phyloP scores from a whole-genome alignment of 2,329 filamentous ascomycete genomes.

The Penicillium sp. region DNA sequence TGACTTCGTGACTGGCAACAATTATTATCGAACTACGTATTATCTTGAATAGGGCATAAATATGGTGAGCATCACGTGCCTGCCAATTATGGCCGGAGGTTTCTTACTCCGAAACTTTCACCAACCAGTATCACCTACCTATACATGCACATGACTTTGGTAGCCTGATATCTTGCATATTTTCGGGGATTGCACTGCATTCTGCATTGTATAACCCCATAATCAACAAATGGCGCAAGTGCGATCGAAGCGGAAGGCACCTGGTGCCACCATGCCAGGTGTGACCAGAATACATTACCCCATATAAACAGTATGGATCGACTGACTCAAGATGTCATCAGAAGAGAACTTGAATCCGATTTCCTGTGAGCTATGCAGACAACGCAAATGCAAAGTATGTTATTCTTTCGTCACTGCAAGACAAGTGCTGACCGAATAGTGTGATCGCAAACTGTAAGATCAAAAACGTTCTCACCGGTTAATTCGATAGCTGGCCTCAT shows the following conservation, averaged over 20 bases:
- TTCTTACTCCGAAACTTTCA: conserved; percentile 16
- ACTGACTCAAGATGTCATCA: conserved; percentile 6
- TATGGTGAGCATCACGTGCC: conserved; percentile 1
- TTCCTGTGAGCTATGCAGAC: conserved; percentile 23
- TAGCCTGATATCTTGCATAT: neutral
- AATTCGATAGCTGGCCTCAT: neutral
- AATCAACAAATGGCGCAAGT: conserved; percentile 1
- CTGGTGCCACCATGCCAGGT: conserved; percentile 8
- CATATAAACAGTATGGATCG: neutral
- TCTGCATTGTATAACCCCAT: neutral
- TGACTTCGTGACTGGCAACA: too few relatives aligned
- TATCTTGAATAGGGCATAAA: neutral
- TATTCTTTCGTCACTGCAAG: neutral
- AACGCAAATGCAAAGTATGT: conserved; percentile 25
- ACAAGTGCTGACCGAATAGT: conserved; percentile 18
- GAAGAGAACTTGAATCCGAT: conserved; percentile 15
- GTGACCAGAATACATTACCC: neutral
- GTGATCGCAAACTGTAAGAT: conserved; percentile 23
- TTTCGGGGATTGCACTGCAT: neutral
- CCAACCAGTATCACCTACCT: neutral
- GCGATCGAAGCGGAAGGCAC: conserved; percentile 12
- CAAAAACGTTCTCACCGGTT: neutral
- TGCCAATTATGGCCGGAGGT: conserved; percentile 9
- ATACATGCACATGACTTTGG: neutral
- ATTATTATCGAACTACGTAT: too few relatives aligned